phyloP scores from a whole-genome alignment of 352 stramenopile species.

The Phytopythium ostracodes region DNA sequence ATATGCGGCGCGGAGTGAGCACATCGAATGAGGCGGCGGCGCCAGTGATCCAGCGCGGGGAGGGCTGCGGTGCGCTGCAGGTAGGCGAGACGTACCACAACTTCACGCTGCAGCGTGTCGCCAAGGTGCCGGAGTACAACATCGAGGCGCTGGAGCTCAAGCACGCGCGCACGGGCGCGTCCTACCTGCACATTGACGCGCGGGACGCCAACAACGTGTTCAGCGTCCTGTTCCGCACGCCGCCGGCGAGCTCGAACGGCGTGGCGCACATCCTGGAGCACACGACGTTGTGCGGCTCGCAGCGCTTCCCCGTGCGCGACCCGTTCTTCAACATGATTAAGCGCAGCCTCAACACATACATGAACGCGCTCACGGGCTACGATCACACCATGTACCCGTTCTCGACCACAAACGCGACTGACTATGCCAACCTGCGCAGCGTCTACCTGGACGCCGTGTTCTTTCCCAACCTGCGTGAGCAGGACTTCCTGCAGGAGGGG shows the following conservation, averaged over 20 bases:
- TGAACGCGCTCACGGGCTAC: slow-evolving; percentile 99
- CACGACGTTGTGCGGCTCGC: slow-evolving; percentile 91
- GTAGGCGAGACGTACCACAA: slow-evolving; percentile 73
- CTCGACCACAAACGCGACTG: slow-evolving; percentile 94
- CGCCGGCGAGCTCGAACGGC: slow-evolving; percentile 94
- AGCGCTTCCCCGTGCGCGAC: slow-evolving; percentile 97
- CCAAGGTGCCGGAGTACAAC: slow-evolving; percentile 75
- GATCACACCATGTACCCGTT: slow-evolving; percentile 99
- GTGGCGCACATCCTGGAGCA: slow-evolving; percentile 99
- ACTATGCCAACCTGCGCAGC: slow-evolving; percentile 97
- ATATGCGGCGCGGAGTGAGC: background rate
- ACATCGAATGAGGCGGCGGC: background rate
- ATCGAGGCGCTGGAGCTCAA: slow-evolving; percentile 75
- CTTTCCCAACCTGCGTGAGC: slow-evolving; percentile 86
- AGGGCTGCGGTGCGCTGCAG: slow-evolving; percentile 52
- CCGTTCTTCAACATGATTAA: slow-evolving; percentile 99
- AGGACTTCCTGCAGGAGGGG: slow-evolving; percentile 82
- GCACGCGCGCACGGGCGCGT: slow-evolving; percentile 65
- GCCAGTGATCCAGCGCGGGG: slow-evolving; percentile 28
- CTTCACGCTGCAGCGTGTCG: slow-evolving; percentile 58
- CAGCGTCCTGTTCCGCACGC: slow-evolving; percentile 97
- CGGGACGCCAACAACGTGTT: slow-evolving; percentile 87
- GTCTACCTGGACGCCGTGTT: slow-evolving; percentile 98
- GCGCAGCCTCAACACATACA: slow-evolving; percentile 97
- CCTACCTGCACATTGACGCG: slow-evolving; percentile 82